Base-by-base conservation (phyloP, 2,329 filamentous ascomycete species). In the Fusarium tjaetaba region DNA sequence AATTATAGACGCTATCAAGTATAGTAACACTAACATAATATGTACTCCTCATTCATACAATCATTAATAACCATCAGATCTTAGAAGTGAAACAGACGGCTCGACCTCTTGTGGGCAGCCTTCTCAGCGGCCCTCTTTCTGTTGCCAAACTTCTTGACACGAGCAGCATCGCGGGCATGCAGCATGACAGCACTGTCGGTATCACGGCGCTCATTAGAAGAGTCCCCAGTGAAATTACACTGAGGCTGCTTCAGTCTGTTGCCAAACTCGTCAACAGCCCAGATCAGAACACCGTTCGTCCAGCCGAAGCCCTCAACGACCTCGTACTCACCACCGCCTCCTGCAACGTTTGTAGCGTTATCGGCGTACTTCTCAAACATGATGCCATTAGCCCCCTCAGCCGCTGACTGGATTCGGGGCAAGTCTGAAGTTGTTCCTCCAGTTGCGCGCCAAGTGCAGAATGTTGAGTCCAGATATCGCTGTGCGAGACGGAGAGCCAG, bases 301-400 rank as follows among this genome's bases (percentile, higher is more conserved):
- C 91, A 93, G 11, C 91, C 91, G 74, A 93, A 93, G 2, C 91
- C 91, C 81, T 92, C 89, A 6, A 92, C 91, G 11, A 93, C 91
- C 61, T 88, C 86, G 79, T 93, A 93, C 83, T 93, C 91, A 72
- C 91, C 91, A 11, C 91, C 91, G 11, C 89, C 83, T 34, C 91
- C 91, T 4, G 88, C 89, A 2, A 86, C 87, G 70, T 91, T 90
- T 51, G 86, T 89, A 13, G 87, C 81, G 64, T 87, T 88, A 73
- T 91, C 89, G 18, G 84, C 84, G 77, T 93, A 93, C 84, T 93
- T 93, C 80, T 93, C 91, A 78, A 93, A 93, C 84, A 93, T 92
- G 78, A 88, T 89, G 28, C 91, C 91, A 13, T 81, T 81, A 26
- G 84, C 81, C 11, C 82, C 75, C 3, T 83, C 76, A 0, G 80